phyloP scores from a whole-genome alignment of 148 eudicot species.

The Diospyros kaki region DNA sequence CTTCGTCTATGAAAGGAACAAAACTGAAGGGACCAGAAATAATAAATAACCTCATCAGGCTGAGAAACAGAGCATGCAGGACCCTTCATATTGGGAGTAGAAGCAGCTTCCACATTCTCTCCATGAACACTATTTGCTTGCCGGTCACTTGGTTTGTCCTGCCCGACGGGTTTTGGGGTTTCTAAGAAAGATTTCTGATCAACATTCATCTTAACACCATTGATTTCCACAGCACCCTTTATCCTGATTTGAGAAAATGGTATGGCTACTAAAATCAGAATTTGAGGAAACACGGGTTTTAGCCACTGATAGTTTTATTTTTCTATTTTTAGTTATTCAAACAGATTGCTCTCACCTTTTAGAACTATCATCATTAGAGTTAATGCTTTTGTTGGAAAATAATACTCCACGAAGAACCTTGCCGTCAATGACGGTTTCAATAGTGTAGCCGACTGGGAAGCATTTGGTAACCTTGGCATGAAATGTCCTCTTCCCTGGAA shows the following conservation, averaged over 20 bases:
- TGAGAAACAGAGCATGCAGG: conserved; percentile 29
- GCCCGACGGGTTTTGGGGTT: conserved; percentile 22
- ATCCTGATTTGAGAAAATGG: conserved; percentile 32
- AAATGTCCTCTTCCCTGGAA: conserved; percentile 75
- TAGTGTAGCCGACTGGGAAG: conserved; percentile 54
- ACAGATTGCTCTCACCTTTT: conserved; percentile 33
- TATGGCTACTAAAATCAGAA: background rate
- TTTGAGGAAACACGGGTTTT: background rate
- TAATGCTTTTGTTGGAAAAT: conserved; percentile 44
- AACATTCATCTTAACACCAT: conserved; percentile 26
- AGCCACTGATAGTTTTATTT: background rate
- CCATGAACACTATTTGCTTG: conserved; percentile 15
- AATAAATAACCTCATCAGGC: conserved; percentile 38
- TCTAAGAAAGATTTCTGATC: conserved; percentile 31
- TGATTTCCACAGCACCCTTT: conserved; percentile 29
- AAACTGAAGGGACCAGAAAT: background rate
- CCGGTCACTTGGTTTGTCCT: conserved; percentile 8
- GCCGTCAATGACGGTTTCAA: conserved; percentile 88
- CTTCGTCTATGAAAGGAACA: background rate
- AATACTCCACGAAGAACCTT: conserved; percentile 81
- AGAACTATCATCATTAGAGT: conserved; percentile 24
- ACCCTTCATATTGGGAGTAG: conserved; percentile 24
- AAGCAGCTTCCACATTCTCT: conserved; percentile 30
- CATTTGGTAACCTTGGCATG: conserved; percentile 70
- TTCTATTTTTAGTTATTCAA: background rate